A percentile compares a stretch with the other conserved stretches of the same genome.
These are phyloP conservation scores for Capronia americana DNA, from an alignment of 2,329 filamentous ascomycete species.

Conservation along the genomic window DNA sequence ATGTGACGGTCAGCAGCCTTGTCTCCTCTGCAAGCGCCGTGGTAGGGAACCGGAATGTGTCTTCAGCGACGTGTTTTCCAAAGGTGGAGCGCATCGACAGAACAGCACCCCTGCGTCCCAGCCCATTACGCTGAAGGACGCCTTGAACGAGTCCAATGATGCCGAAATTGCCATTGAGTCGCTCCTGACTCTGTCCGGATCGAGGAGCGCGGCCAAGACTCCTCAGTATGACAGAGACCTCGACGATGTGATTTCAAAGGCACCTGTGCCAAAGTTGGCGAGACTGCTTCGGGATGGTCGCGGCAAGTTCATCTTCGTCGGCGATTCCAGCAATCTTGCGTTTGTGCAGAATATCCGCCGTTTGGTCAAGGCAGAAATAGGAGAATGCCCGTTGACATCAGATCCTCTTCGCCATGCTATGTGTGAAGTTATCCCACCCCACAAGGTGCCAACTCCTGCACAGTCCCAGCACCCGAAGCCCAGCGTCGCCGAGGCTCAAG, in stretches of 20 bases:
- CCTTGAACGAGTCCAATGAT: constrained; percentile 36
- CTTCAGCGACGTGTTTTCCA: constrained; percentile 44
- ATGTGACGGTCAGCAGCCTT: constrained; percentile 59
- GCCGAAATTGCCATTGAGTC: constrained; percentile 41
- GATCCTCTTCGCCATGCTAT: constrained; percentile 51
- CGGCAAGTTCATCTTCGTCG: constrained; percentile 62
- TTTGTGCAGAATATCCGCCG: constrained; percentile 61
- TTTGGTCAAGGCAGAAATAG: constrained; percentile 55
- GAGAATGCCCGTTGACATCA: constrained; percentile 50
- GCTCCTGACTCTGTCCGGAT: constrained; percentile 38
- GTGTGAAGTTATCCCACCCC: constrained; percentile 44
- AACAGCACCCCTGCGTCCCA: constrained; percentile 24
- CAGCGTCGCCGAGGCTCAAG: constrained; percentile 49
- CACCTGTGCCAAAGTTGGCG: constrained; percentile 52
- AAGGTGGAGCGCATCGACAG: constrained; percentile 18
- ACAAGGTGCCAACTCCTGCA: constrained; percentile 28
- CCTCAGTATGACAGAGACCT: constrained; percentile 28
- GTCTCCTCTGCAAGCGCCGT: constrained; percentile 56
- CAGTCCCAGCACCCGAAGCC: constrained; percentile 41
- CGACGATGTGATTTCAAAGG: constrained; percentile 32
- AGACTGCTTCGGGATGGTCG: constrained; percentile 59
- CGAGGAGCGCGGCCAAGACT: constrained; percentile 36
- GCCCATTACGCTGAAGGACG: constrained; percentile 34
- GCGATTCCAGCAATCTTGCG: constrained; percentile 60
- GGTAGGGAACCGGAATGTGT: constrained; percentile 52